Base-by-base conservation (phyloP, 2,329 filamentous ascomycete species). In the Paecilomyces sp. region DNA sequence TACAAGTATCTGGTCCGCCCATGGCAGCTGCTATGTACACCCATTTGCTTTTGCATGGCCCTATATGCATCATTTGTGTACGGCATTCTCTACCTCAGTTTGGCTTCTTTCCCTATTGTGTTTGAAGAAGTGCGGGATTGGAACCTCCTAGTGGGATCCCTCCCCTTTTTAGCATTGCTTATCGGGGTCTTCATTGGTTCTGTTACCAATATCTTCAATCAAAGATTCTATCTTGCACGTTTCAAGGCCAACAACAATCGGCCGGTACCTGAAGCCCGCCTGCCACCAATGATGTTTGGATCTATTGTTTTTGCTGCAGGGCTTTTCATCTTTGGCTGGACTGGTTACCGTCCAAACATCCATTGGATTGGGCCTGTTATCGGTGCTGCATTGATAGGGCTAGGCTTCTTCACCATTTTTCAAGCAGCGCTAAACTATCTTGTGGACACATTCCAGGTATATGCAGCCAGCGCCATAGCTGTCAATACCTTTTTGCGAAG, bases 341-440 rank as follows among this genome's bases (percentile, higher is more conserved):
- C 83, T 28, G 25, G 25, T 28, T 28, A 0, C 77, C 81, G 0
- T 65, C 68, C 0, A 65, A 65, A 7, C 58, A 71, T 80, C 15
- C 77, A 71, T 56, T 85, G 82, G 81, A 78, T 83, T 33, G 78
- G 72, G 0, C 81, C 83, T 0, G 75, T 79, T 34, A 75, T 85
- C 34, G 83, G 81, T 0, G 71, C 82, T 2, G 75, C 77, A 1
- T 83, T 85, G 56, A 71, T 83, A 25, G 89, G 89, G 3, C 88
- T 89, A 53, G 88, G 89, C 3, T 84, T 92, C 66, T 85, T 91
- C 76, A 86, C 86, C 55, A 90, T 92, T 67, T 91, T 92, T 78
- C 83, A 92, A 34, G 87, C 89, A 68, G 80, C 86, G 22, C 79
- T 92, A 63, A 92, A 91, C 76, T 92, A 91, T 72, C 82, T 91